phyloP scores from a whole-genome alignment of 1,284 basidiomycete species.

The Boletus semigastroideus region DNA sequence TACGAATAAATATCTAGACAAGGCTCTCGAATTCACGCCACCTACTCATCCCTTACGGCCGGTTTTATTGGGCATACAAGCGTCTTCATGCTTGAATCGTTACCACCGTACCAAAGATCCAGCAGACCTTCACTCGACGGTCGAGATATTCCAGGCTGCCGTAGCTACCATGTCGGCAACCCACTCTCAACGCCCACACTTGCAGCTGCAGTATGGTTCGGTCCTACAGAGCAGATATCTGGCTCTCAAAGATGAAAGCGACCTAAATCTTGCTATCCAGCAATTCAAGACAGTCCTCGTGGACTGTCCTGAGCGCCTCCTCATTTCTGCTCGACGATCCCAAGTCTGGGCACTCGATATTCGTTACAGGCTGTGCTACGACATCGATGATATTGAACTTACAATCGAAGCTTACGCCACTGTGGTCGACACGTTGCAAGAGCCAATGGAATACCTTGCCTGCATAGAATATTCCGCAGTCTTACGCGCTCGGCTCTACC shows the following conservation, averaged over 20 bases:
- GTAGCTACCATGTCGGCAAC: neutral
- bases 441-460: neutral
- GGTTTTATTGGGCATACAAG: slow-evolving; percentile 10
- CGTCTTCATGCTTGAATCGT: slow-evolving; percentile 7
- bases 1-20: slow-evolving; percentile 7
- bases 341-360: slow-evolving; percentile 11
- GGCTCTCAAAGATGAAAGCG: slow-evolving; percentile 8
- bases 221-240: slow-evolving; percentile 9
- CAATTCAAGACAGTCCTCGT: slow-evolving; percentile 7
- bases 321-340: slow-evolving; percentile 2
- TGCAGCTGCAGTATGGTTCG: slow-evolving; percentile 11
- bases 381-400: slow-evolving; percentile 16
- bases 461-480: slow-evolving; percentile 10
- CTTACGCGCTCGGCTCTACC: slow-evolving; percentile 13
- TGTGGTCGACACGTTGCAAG: slow-evolving; percentile 10
- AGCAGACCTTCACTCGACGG: slow-evolving; percentile 16
- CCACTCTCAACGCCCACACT: slow-evolving; percentile 14
- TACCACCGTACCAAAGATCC: slow-evolving; percentile 10
- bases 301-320: slow-evolving; percentile 9
- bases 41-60: slow-evolving; percentile 10
- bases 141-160: slow-evolving; percentile 1
- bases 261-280: slow-evolving; percentile 22
- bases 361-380: slow-evolving; percentile 7
- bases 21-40: slow-evolving; percentile 7
- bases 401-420: slow-evolving; percentile 7